Conservation (phyloP, 306 rosid species). For the Hippophae rhamnoides region DNA sequence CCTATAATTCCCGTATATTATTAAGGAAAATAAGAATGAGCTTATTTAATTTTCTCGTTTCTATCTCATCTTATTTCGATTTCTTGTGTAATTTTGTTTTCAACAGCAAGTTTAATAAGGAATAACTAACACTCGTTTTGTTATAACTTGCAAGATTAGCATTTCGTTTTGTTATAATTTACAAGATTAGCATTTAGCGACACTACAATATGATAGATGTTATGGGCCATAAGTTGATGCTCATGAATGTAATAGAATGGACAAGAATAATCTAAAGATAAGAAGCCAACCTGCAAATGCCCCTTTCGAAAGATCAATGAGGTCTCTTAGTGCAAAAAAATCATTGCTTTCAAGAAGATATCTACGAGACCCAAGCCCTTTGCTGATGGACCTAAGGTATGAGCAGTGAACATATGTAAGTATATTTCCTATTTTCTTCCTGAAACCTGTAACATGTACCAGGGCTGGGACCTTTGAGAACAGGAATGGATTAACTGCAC, state of each 20-base stretch:
- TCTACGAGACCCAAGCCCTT: conserved; percentile 76
- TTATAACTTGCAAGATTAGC: no score
- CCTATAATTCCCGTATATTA: no score
- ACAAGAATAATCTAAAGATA: conserved; percentile 12
- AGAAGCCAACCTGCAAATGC: conserved; percentile 79
- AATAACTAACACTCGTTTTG: no score
- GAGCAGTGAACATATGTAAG: conserved; percentile 87
- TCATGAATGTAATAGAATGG: neutral
- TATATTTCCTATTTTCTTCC: conserved; percentile 72
- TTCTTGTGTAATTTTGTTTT: neutral
- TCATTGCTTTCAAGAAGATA: conserved; percentile 92
- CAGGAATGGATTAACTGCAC: conserved; percentile 96
- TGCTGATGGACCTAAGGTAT: conserved; percentile 65
- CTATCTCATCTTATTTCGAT: no score
- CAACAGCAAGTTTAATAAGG: neutral
- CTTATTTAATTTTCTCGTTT: no score
- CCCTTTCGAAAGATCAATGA: conserved; percentile 96
- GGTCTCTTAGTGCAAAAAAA: conserved; percentile 92
- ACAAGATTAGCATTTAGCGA: no score
- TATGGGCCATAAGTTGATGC: no score
- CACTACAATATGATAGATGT: no score
- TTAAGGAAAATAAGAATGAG: no score
- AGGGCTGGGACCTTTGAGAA: conserved; percentile 90
- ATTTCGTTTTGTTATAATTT: no score
- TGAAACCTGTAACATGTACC: conserved; percentile 67